Conservation (phyloP, 352 stramenopile species). For the Salisapilia sapeloensis region DNA sequence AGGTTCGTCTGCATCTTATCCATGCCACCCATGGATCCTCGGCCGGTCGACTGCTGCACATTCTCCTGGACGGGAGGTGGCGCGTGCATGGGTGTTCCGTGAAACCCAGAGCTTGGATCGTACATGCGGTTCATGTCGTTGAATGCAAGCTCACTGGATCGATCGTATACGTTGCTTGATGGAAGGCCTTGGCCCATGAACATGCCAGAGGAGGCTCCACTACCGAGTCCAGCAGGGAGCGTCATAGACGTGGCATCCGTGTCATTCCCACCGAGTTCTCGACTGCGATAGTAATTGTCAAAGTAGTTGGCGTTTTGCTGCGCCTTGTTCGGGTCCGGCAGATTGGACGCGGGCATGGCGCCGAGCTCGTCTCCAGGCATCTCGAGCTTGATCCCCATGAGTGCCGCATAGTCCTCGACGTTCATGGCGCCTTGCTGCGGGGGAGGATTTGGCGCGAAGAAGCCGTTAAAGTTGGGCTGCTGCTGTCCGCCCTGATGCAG, state of each 20-base stretch:
- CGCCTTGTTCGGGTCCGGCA: constrained; percentile 39
- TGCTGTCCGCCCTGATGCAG: constrained; percentile 8
- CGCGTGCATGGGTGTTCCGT: constrained; percentile 13
- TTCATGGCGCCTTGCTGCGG: constrained; percentile 11
- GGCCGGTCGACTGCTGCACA: constrained; percentile 26
- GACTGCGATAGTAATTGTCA: constrained; percentile 50
- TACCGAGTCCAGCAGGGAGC: constrained; percentile 40
- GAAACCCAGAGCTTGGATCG: constrained; percentile 34
- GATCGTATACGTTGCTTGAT: constrained; percentile 20
- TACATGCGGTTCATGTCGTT: constrained; percentile 56
- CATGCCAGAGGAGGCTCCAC: constrained; percentile 16
- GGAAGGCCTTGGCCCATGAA: constrained; percentile 11
- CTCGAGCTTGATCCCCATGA: constrained; percentile 78
- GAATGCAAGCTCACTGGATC: constrained; percentile 36
- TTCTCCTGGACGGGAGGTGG: no score
- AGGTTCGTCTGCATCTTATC: no score
- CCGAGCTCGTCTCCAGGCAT: constrained; percentile 21
- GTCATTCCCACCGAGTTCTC: constrained; percentile 18
- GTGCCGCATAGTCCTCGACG: constrained; percentile 64
- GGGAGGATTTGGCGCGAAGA: constrained; percentile 25
- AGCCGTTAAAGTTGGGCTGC: constrained; percentile 13
- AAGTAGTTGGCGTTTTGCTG: constrained; percentile 72
- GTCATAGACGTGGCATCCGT: constrained; percentile 51
- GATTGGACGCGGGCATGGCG: constrained; percentile 3
- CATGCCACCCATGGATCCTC: constrained; percentile 11